Evolutionary conservation across 73 alveolate species (phyloP).

Genomic region (Paramecium octaurelia): DNA sequence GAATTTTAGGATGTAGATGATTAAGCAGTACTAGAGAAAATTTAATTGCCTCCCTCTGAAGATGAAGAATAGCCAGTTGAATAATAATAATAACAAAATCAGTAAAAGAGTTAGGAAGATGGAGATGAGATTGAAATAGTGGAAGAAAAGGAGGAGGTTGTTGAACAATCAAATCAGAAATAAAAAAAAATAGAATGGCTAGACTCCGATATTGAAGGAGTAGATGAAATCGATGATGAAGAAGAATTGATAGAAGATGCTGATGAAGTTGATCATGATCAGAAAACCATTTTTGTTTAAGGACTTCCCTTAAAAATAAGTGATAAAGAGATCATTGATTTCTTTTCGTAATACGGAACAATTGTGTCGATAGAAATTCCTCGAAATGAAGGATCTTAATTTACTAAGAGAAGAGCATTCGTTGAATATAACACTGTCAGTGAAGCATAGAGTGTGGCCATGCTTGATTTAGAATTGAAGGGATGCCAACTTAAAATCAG

Average conservation of each 20-base stretch:
- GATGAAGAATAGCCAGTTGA: background rate
- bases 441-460: background rate
- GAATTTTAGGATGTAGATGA: constrained; percentile 13
- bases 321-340: background rate
- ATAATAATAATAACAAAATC: background rate
- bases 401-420: constrained; percentile 11
- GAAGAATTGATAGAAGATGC: background rate
- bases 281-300: background rate
- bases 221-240: constrained; percentile 1
- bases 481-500: background rate
- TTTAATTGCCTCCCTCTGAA: background rate
- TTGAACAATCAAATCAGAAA: background rate
- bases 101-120: background rate
- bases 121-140: background rate
- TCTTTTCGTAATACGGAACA: background rate
- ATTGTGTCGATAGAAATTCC: background rate
- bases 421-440: background rate
- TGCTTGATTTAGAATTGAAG: background rate
- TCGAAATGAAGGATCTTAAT: constrained; percentile 5
- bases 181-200: background rate
- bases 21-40: background rate
- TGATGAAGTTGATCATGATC: background rate
- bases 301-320: background rate
- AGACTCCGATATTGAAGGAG: background rate
- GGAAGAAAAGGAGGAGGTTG: background rate